Conservation (phyloP, 805 yeast species). For the Candida golubevii region DNA sequence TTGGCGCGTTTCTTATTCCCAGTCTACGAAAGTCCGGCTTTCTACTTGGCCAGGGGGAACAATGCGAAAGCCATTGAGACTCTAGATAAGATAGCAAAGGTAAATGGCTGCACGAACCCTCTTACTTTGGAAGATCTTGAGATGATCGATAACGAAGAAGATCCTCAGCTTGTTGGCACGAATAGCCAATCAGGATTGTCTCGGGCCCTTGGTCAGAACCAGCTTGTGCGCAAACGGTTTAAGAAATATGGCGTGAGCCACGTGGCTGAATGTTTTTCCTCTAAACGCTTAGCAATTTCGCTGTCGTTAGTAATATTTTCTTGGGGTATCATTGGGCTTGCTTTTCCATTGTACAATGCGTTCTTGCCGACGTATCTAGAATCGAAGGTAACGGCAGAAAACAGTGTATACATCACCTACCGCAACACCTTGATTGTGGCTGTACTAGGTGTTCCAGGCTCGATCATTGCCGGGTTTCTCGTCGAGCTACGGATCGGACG, state of each 20-base stretch:
- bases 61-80: slow-evolving; percentile 46
- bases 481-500: slow-evolving; percentile 16
- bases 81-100: slow-evolving; percentile 42
- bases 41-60: slow-evolving; percentile 47
- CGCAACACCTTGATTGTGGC: slow-evolving; percentile 16
- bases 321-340: slow-evolving; percentile 46
- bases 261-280: slow-evolving; percentile 44
- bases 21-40: slow-evolving; percentile 55
- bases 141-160: slow-evolving; percentile 35
- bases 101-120: slow-evolving; percentile 37
- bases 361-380: slow-evolving; percentile 39
- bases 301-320: slow-evolving; percentile 39
- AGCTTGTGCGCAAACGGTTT: slow-evolving; percentile 5
- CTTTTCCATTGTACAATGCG: slow-evolving; percentile 18
- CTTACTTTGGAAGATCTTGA: slow-evolving; percentile 45
- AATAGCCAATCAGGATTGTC: background rate
- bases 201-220: background rate
- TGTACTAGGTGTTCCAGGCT: slow-evolving; percentile 15
- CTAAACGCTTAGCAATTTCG: slow-evolving; percentile 41
- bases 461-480: slow-evolving; percentile 11
- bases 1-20: slow-evolving; percentile 31
- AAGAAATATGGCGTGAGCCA: slow-evolving; percentile 31
- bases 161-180: background rate
- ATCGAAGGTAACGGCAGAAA: slow-evolving; percentile 30
- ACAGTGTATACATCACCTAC: slow-evolving; percentile 29